A percentile compares a stretch with the other conserved stretches of the same genome.
Conservation (phyloP, 1,139 yeast species). For the Wickerhamomyces sp. region DNA sequence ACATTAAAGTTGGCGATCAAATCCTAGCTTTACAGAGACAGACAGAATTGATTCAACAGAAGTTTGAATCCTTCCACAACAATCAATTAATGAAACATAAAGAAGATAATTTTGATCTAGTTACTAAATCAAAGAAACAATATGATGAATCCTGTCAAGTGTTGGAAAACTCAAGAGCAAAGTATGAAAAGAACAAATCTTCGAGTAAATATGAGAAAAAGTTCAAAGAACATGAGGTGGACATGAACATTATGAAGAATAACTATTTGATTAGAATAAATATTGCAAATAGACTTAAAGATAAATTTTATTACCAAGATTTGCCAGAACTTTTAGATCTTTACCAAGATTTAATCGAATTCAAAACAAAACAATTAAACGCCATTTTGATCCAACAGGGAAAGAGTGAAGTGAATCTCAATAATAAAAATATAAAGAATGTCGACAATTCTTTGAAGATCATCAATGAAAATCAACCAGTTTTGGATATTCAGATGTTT, state of each 20-base stretch:
- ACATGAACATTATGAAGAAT: conserved; percentile 86
- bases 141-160: conserved; percentile 79
- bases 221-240: conserved; percentile 59
- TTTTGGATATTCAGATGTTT: conserved; percentile 84
- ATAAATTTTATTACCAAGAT: conserved; percentile 90
- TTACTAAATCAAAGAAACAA: conserved; percentile 63
- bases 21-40: conserved; percentile 49
- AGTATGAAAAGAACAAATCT: conserved; percentile 48
- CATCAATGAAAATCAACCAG: conserved; percentile 68
- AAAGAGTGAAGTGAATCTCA: conserved; percentile 55
- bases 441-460: conserved; percentile 52
- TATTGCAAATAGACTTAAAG: conserved; percentile 86
- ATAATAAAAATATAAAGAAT: conserved; percentile 48
- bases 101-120: conserved; percentile 57
- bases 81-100: conserved; percentile 56
- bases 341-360: conserved; percentile 79
- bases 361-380: conserved; percentile 70
- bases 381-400: conserved; percentile 63
- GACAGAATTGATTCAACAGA: conserved; percentile 49
- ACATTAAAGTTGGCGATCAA: conserved; percentile 58
- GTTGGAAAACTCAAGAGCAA: conserved; percentile 78
- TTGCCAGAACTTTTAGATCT: conserved; percentile 88
- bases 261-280: conserved; percentile 75
- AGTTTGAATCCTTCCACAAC: conserved; percentile 51
- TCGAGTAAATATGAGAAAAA: conserved; percentile 58